Conservation (phyloP, 495 filamentous ascomycete species). For the Cladorrhinum samala region DNA sequence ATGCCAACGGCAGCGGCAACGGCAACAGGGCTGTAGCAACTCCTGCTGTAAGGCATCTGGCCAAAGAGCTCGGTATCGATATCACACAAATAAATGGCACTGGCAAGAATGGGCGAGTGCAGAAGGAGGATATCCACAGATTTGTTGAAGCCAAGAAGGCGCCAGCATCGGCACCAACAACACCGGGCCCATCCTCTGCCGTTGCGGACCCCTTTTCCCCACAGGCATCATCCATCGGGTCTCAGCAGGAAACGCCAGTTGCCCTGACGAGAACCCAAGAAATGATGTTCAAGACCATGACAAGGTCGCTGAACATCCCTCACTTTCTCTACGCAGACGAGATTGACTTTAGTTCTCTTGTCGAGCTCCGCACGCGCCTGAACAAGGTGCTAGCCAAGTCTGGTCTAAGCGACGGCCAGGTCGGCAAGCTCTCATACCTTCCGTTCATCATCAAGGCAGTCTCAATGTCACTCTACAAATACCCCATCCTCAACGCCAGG, state of each 20-base stretch:
- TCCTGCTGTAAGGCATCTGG: constrained; percentile 84
- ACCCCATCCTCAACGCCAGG: constrained; percentile 81
- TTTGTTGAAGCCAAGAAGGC: constrained; percentile 47
- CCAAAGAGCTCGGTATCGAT: constrained; percentile 67
- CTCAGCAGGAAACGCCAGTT: constrained; percentile 59
- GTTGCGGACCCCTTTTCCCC: constrained; percentile 11
- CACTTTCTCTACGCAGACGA: constrained; percentile 92
- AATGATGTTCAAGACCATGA: constrained; percentile 99
- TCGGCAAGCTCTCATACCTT: constrained; percentile 70
- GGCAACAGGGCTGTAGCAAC: constrained; percentile 67
- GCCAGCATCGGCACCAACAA: constrained; percentile 9
- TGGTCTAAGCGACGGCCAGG: constrained; percentile 30
- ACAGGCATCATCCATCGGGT: constrained; percentile 18
- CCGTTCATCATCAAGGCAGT: constrained; percentile 96
- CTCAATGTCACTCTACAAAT: constrained; percentile 71
- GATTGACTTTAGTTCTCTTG: constrained; percentile 67
- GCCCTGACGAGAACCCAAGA: constrained; percentile 71
- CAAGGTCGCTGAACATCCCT: constrained; percentile 77
- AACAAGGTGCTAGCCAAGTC: constrained; percentile 49
- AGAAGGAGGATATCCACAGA: constrained; percentile 89
- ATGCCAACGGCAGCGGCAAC: constrained; percentile 29
- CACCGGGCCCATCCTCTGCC: constrained; percentile 1
- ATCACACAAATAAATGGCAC: constrained; percentile 75
- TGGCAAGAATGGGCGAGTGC: constrained; percentile 84
- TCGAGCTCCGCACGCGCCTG: constrained; percentile 60